Evolutionary conservation across 1,284 basidiomycete species (phyloP).

Genomic region (Apiotrichum gracile): DNA sequence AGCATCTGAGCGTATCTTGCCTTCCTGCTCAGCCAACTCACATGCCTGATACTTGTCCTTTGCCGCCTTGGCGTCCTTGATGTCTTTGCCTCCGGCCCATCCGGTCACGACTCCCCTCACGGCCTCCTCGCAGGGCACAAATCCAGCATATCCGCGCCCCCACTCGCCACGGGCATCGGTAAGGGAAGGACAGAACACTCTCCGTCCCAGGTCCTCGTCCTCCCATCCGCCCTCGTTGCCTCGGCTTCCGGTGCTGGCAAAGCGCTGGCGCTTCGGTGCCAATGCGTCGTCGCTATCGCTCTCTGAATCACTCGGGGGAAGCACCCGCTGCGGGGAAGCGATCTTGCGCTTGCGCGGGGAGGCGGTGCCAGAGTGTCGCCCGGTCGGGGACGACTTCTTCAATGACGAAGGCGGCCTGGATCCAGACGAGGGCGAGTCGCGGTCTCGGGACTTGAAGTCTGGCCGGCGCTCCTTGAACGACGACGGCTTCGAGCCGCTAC

Average conservation of each 20-base stretch:
- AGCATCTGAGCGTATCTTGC: no score
- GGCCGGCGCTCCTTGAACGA: not conserved
- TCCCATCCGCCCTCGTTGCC: constrained; percentile 6
- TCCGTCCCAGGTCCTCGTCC: constrained; percentile 19
- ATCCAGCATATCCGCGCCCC: constrained; percentile 36
- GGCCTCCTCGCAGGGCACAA: constrained; percentile 33
- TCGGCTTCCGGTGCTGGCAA: constrained; percentile 1
- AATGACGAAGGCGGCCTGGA: not conserved
- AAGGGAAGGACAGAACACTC: constrained; percentile 28
- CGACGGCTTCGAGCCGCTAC: not conserved
- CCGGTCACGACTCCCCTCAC: constrained; percentile 24
- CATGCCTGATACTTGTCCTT: constrained; percentile 17
- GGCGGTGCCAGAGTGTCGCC: not conserved
- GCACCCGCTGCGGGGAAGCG: constrained; percentile 12
- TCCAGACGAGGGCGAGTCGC: not conserved
- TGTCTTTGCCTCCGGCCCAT: constrained; percentile 24
- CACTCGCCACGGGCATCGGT: constrained; percentile 36
- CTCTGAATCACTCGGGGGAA: constrained; percentile 13
- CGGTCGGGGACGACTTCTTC: not conserved
- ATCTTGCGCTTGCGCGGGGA: constrained; percentile 3
- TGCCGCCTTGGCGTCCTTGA: constrained; percentile 8
- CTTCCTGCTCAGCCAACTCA: constrained; percentile 2
- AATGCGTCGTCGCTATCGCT: constrained; percentile 21
- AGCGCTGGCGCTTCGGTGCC: constrained; percentile 13
- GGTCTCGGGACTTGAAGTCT: not conserved